Percentiles rank a stretch among this genome's conserved stretches.
Conservation (phyloP, 768 basidiomycete species). For the Calvatia gigantea region DNA sequence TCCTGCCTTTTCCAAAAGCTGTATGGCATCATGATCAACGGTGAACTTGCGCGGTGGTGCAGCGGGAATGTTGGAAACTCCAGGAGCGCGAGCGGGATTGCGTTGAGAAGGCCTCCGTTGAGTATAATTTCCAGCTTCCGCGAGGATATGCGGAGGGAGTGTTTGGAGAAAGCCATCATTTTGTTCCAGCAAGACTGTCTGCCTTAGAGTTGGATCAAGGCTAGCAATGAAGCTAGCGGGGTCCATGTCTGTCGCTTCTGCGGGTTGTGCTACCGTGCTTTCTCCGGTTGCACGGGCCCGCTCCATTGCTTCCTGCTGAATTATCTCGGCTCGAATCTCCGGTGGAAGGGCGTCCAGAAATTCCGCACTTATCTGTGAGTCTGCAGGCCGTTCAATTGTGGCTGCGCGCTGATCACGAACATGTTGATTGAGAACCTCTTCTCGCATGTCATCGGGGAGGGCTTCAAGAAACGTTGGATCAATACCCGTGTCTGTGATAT, state of each 20-base stretch:
- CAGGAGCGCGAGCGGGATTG: constrained; percentile 15
- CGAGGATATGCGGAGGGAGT: constrained; percentile 81
- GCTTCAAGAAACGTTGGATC: constrained; percentile 98
- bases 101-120: constrained; percentile 20
- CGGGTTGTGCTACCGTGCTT: constrained; percentile 36
- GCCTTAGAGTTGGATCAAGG: constrained; percentile 83
- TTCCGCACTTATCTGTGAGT: constrained; percentile 90
- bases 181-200: constrained; percentile 87
- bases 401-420: constrained; percentile 88
- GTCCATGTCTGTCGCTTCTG: constrained; percentile 72
- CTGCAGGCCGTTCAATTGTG: constrained; percentile 66
- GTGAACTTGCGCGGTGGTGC: constrained; percentile 45
- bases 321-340: constrained; percentile 93
- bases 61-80: constrained; percentile 21
- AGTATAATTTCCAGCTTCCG: constrained; percentile 67
- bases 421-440: constrained; percentile 97
- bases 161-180: constrained; percentile 82
- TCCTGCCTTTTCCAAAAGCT: constrained; percentile 86
- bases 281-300: constrained; percentile 51
- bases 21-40: constrained; percentile 81
- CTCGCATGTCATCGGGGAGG: constrained; percentile 96
- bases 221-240: constrained; percentile 90
- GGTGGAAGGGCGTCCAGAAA: constrained; percentile 96
- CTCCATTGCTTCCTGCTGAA: constrained; percentile 91
- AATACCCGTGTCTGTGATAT: constrained; percentile 98